Percentiles rank a stretch among this genome's conserved stretches.
phyloP scores from a whole-genome alignment of 108 stramenopile genomes.

The Cyclotella baltica region DNA sequence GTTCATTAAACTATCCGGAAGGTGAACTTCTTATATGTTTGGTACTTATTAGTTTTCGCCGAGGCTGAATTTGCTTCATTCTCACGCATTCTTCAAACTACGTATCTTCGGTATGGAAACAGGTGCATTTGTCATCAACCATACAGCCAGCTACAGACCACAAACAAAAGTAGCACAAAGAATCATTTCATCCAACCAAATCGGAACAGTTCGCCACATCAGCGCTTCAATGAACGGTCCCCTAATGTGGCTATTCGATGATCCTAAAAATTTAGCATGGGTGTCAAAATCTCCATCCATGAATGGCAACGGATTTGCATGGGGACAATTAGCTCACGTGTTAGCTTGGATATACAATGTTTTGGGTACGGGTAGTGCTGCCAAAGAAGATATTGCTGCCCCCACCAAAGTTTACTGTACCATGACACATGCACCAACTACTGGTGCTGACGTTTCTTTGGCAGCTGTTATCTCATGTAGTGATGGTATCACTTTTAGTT shows the following conservation, averaged over 20 bases:
- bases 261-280: slow-evolving; percentile 47
- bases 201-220: slow-evolving; percentile 50
- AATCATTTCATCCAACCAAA: slow-evolving; percentile 43
- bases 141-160: slow-evolving; percentile 73
- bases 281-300: slow-evolving; percentile 59
- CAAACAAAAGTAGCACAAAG: slow-evolving; percentile 65
- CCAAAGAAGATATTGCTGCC: slow-evolving; percentile 22
- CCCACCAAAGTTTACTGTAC: slow-evolving; percentile 64
- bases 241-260: slow-evolving; percentile 57
- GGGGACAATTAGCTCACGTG: slow-evolving; percentile 75
- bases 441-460: slow-evolving; percentile 73
- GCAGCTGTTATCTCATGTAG: slow-evolving; percentile 69
- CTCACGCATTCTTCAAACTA: no score
- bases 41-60: neutral
- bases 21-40: slow-evolving; percentile 12
- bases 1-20: slow-evolving; percentile 31
- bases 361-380: slow-evolving; percentile 28
- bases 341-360: slow-evolving; percentile 70
- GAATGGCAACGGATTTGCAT: slow-evolving; percentile 80
- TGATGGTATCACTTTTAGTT: slow-evolving; percentile 55
- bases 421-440: slow-evolving; percentile 65
- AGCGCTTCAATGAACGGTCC: slow-evolving; percentile 50
- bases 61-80: neutral
- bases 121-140: slow-evolving; percentile 72
- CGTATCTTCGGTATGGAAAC: no score